Percentiles rank a stretch among this genome's conserved stretches.
phyloP scores from a whole-genome alignment of 176 grass and related monocot genomes.

The Oryza meyeriana region DNA sequence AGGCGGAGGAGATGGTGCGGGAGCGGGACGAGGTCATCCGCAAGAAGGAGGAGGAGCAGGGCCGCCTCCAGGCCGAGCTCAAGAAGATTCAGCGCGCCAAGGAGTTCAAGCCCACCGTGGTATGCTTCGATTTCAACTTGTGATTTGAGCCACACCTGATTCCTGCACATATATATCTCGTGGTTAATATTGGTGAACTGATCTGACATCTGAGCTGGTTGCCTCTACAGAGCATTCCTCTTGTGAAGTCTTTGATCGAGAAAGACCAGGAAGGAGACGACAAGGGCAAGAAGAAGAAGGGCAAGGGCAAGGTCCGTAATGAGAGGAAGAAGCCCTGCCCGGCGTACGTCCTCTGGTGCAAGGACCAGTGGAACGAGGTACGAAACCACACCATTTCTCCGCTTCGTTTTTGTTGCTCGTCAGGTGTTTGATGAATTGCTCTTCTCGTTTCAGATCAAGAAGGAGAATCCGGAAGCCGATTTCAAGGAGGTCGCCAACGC shows the following conservation, averaged over 20 bases:
- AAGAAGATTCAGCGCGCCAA: conserved; percentile 80
- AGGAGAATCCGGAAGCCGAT: conserved; percentile 58
- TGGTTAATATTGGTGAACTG: fast-evolving
- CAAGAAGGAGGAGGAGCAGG: conserved; percentile 72
- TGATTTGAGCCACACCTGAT: background rate
- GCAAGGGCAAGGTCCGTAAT: conserved; percentile 32
- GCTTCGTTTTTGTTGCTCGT: background rate
- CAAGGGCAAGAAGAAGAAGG: conserved; percentile 67
- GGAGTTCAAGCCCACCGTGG: conserved; percentile 96
- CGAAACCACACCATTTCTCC: background rate
- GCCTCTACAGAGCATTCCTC: conserved; percentile 48
- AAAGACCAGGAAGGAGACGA: conserved; percentile 51
- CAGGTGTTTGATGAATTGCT: conserved; percentile 29
- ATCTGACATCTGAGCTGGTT: background rate
- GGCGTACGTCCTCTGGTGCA: conserved; percentile 73
- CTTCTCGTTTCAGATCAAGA: conserved; percentile 46
- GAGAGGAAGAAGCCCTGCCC: conserved; percentile 71
- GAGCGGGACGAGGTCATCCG: conserved; percentile 67
- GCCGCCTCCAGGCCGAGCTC: conserved; percentile 60
- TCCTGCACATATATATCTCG: background rate
- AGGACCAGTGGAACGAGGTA: conserved; percentile 85
- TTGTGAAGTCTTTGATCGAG: conserved; percentile 56
- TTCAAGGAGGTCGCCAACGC: conserved; percentile 74
- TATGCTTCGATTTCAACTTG: conserved; percentile 3
- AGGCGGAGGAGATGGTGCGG: conserved; percentile 67